Base-by-base conservation (phyloP, 2,329 filamentous ascomycete species). In the Lachnum nothofagi region DNA sequence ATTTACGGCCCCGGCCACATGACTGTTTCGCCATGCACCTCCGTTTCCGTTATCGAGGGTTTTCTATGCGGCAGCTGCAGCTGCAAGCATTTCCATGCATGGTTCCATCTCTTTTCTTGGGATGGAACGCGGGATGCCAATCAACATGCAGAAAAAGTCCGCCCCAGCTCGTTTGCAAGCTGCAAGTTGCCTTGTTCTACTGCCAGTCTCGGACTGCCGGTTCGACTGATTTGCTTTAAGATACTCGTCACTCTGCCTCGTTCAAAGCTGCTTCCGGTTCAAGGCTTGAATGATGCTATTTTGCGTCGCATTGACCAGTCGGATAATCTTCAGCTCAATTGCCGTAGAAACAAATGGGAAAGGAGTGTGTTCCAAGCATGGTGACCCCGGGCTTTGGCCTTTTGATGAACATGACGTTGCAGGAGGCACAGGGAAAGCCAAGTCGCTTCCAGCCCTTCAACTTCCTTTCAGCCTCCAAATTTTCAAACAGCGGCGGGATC, bases 21-120 rank as follows among this genome's bases (percentile, higher is more conserved):
- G 57, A 58, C 51, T 56, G 46, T 42, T 48, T 46, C 17, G 34
- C 41, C 39, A 55, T 22, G 17, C 19, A 23, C 17, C 14, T 62
- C 55, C 56, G 54, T 48, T 50, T 54, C 51, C 53, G 49, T 55
- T 54, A 42, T 50, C 40, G 42, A 45, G 46, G 40, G 23, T 48
- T 14, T 44, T 46, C 46, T 44, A 53, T 55, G 52, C 50, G 39
- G 49, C 31, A 49, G 17, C 48, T 59, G 55, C 55, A 55, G 31
- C 43, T 54, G 48, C 55, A 47, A 52, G 54, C 54, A 54, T 58
- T 38, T 23, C 42, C 25, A 48, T 47, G 51, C 52, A 47, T 38
- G 19, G 12, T 33, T 33, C 19, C 41, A 19, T 24, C 7, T 42
- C 27, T 42, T 44, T 42, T 42, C 49, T 46, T 52, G 43, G 48